Evolutionary conservation across 2,329 filamentous ascomycete genomes (phyloP).

Genomic region (Leptographium lundbergii): DNA sequence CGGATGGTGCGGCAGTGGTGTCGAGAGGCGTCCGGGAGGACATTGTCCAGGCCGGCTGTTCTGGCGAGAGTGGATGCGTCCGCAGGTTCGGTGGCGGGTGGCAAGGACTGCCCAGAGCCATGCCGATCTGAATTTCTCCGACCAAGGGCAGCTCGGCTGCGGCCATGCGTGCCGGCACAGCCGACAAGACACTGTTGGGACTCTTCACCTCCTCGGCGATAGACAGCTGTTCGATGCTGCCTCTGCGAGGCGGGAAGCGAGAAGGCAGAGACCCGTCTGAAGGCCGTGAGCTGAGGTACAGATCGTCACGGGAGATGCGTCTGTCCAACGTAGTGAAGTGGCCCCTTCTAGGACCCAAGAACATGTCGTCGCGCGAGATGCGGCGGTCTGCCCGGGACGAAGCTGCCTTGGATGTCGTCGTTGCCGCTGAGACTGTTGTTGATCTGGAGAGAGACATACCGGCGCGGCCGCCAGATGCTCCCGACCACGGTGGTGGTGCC

Average conservation of each 20-base stretch:
- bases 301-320: slow-evolving; percentile 28
- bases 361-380: background rate
- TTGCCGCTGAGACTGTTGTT: background rate
- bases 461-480: background rate
- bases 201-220: slow-evolving; percentile 27
- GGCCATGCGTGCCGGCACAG: slow-evolving; percentile 23
- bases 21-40: background rate
- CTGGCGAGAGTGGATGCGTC: background rate
- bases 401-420: background rate
- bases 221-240: slow-evolving; percentile 21
- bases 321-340: background rate
- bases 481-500: slow-evolving; percentile 1
- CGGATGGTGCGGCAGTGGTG: background rate
- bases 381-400: background rate
- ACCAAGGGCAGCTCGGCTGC: slow-evolving; percentile 30
- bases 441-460: background rate
- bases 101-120: slow-evolving; percentile 62
- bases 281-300: slow-evolving; percentile 17
- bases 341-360: background rate
- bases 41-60: background rate
- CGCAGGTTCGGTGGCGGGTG: slow-evolving; percentile 20
- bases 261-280: background rate
- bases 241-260: background rate
- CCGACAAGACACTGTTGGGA: slow-evolving; percentile 18
- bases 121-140: slow-evolving; percentile 47